Conservation (phyloP, 306 rosid species). For the Dryas alaskensis region DNA sequence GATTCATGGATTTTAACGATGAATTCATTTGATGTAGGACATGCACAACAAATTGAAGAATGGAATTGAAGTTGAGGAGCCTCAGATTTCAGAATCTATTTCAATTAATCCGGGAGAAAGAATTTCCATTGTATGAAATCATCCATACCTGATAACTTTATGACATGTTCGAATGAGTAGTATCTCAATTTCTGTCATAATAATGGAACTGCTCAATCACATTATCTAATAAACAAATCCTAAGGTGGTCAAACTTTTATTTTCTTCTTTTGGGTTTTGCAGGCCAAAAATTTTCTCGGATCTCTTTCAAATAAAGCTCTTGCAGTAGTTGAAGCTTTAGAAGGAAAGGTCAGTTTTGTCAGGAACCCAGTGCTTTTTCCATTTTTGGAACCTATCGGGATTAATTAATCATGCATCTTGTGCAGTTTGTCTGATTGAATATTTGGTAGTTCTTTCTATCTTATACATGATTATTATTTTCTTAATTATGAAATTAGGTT, state of each 20-base stretch:
- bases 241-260: conserved; percentile 22
- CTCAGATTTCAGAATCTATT: conserved; percentile 53
- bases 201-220: conserved; percentile 16
- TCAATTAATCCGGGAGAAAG: conserved; percentile 69
- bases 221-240: conserved; percentile 8
- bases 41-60: conserved; percentile 76
- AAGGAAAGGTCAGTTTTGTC: conserved; percentile 77
- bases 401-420: background rate
- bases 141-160: conserved; percentile 24
- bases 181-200: conserved; percentile 14
- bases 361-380: background rate
- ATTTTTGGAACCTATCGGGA: background rate
- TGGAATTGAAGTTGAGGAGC: conserved; percentile 69
- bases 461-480: background rate
- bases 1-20: conserved; percentile 13
- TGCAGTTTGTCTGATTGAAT: background rate
- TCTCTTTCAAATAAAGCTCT: conserved; percentile 67
- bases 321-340: conserved; percentile 76
- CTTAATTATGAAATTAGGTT: background rate
- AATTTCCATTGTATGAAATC: conserved; percentile 59
- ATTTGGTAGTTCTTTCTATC: background rate
- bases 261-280: conserved; percentile 29
- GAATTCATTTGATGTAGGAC: conserved; percentile 51
- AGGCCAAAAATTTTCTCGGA: conserved; percentile 81
- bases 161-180: background rate